Evolutionary conservation across 495 filamentous ascomycete species (phyloP).

Genomic region (Sphaerosporella brunnea): DNA sequence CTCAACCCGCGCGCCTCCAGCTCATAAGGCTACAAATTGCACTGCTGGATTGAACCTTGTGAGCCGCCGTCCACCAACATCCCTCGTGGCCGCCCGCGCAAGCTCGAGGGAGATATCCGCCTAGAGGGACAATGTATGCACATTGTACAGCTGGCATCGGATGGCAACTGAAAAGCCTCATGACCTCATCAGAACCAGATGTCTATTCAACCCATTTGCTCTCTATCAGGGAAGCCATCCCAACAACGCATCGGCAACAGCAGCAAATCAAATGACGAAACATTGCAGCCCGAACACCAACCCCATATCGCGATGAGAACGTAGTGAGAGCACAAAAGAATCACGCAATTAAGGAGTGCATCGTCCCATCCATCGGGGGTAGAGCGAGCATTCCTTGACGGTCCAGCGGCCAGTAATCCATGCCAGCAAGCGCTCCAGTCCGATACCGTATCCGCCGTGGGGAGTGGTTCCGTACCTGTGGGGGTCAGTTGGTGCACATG

Average conservation of each 20-base stretch:
- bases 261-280: neutral
- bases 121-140: too few species aligned
- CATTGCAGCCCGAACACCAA: neutral
- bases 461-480: conserved; percentile 77
- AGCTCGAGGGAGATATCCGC: too few species aligned
- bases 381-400: conserved; percentile 74
- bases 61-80: too few species aligned
- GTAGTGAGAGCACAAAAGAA: neutral
- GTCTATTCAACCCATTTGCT: neutral
- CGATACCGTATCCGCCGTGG: conserved; percentile 90
- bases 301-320: neutral
- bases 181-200: too few species aligned
- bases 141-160: too few species aligned
- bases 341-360: conserved; percentile 60
- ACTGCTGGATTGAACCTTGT: too few species aligned
- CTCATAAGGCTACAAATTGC: too few species aligned
- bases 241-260: neutral
- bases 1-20: too few species aligned
- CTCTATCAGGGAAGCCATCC: neutral
- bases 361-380: conserved; percentile 82
- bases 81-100: too few species aligned
- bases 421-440: conserved; percentile 87
- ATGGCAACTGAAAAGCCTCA: too few species aligned
- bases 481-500: conserved; percentile 3
- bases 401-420: conserved; percentile 91